Evolutionary conservation across 1,284 basidiomycete genomes (phyloP).

Genomic region (Ganoderma lingzhi): DNA sequence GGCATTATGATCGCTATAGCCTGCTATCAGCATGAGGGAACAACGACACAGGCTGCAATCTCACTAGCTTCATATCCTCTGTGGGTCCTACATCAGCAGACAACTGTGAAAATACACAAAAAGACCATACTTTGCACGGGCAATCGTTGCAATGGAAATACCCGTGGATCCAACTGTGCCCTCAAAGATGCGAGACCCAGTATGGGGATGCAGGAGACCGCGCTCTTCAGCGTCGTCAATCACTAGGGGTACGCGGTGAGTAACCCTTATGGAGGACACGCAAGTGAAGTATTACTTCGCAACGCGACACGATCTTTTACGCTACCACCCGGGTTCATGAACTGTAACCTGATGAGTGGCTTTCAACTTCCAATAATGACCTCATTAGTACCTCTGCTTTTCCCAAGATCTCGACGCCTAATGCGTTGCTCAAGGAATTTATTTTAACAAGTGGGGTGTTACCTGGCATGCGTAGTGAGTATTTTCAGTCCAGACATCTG

Average conservation of each 20-base stretch:
- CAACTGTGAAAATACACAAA: background rate
- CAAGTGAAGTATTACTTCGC: constrained; percentile 60
- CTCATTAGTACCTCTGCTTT: constrained; percentile 83
- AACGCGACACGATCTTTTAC: constrained; percentile 98
- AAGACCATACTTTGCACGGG: constrained; percentile 77
- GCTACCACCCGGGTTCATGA: constrained; percentile 96
- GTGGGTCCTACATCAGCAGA: background rate
- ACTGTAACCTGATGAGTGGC: constrained; percentile 55
- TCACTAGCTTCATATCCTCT: constrained; percentile 83
- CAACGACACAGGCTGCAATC: constrained; percentile 33
- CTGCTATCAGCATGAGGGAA: background rate
- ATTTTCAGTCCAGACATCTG: background rate
- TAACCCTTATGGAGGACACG: no score
- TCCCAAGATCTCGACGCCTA: constrained; percentile 96
- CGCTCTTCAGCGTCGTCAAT: constrained; percentile 92
- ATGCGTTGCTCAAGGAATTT: constrained; percentile 87
- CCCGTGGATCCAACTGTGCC: constrained; percentile 98
- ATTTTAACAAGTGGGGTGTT: constrained; percentile 96
- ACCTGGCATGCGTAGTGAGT: constrained; percentile 55
- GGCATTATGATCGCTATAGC: constrained; percentile 88
- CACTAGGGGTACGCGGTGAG: constrained; percentile 57
- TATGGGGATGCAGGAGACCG: constrained; percentile 86
- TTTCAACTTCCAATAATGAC: no score
- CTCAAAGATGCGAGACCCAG: constrained; percentile 95
- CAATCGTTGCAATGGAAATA: constrained; percentile 94